phyloP scores from a whole-genome alignment of 2,329 filamentous ascomycete species.

The Fusarium circinatum region DNA sequence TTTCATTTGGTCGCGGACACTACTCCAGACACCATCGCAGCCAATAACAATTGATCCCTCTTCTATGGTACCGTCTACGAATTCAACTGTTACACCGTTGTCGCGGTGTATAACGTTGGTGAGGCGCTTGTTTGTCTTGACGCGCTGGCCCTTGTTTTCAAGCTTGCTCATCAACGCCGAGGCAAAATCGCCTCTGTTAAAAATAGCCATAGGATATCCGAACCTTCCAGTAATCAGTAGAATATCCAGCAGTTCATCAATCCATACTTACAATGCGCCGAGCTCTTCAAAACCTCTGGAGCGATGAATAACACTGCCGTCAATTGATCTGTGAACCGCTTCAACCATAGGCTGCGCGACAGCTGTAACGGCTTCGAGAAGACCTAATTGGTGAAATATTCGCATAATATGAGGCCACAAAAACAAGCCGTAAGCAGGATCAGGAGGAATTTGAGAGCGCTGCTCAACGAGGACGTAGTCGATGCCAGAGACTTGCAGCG shows the following conservation, averaged over 20 bases:
- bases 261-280: neutral
- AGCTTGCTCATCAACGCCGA: slow-evolving; percentile 3
- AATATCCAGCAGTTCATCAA: rapidly evolving
- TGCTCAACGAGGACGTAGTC: slow-evolving; percentile 22
- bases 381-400: slow-evolving; percentile 11
- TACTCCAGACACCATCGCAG: slow-evolving; percentile 17
- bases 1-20: slow-evolving; percentile 21
- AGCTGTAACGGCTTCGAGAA: neutral
- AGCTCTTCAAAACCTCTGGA: neutral
- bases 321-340: slow-evolving; percentile 4
- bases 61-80: slow-evolving; percentile 13
- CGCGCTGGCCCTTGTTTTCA: neutral
- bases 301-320: neutral
- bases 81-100: slow-evolving; percentile 5
- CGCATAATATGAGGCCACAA: slow-evolving; percentile 25
- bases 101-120: neutral
- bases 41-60: neutral
- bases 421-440: slow-evolving; percentile 20
- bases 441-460: slow-evolving; percentile 13
- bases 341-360: slow-evolving; percentile 12
- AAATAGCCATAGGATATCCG: slow-evolving; percentile 21
- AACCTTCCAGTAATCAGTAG: neutral
- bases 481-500: slow-evolving; percentile 7
- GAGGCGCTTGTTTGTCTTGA: slow-evolving; percentile 21
- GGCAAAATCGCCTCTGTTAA: slow-evolving; percentile 21